Conservation (phyloP, 768 basidiomycete genomes). For the Hygrophoropsis aurantiaca region DNA sequence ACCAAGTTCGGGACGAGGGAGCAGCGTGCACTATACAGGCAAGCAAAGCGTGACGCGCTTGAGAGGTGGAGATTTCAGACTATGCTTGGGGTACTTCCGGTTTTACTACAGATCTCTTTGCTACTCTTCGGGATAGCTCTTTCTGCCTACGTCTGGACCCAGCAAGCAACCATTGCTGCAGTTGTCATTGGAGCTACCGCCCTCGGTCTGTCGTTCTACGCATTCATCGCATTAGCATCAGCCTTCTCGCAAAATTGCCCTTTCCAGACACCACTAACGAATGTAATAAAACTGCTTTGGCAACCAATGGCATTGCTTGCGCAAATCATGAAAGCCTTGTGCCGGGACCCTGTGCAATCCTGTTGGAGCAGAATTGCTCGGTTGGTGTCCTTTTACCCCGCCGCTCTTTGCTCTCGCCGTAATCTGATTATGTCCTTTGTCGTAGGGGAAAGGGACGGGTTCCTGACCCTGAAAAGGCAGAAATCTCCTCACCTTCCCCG, state of each 20-base stretch:
- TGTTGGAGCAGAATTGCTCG: too few species aligned
- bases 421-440: too few species aligned
- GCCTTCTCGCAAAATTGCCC: conserved; percentile 11
- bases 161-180: conserved; percentile 6
- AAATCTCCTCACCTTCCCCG: too few species aligned
- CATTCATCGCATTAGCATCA: conserved; percentile 16
- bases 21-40: conserved; percentile 12
- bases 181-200: conserved; percentile 9
- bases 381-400: too few species aligned
- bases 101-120: conserved; percentile 19
- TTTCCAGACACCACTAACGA: conserved; percentile 18
- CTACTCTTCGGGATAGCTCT: conserved; percentile 18
- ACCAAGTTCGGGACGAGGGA: conserved; percentile 13
- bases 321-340: not conserved
- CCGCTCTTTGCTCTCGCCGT: too few species aligned
- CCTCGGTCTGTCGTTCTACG: conserved; percentile 14
- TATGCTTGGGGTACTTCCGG: conserved; percentile 13
- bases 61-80: conserved; percentile 15
- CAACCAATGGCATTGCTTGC: not conserved
- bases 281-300: too few species aligned
- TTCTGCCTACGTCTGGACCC: conserved; percentile 11
- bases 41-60: conserved; percentile 17
- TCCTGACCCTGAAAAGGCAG: too few species aligned
- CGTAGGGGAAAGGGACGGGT: too few species aligned
- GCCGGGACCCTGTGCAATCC: too few species aligned